phyloP scores from a whole-genome alignment of 345 rosid genomes.

The Odontarrhena argentea region DNA sequence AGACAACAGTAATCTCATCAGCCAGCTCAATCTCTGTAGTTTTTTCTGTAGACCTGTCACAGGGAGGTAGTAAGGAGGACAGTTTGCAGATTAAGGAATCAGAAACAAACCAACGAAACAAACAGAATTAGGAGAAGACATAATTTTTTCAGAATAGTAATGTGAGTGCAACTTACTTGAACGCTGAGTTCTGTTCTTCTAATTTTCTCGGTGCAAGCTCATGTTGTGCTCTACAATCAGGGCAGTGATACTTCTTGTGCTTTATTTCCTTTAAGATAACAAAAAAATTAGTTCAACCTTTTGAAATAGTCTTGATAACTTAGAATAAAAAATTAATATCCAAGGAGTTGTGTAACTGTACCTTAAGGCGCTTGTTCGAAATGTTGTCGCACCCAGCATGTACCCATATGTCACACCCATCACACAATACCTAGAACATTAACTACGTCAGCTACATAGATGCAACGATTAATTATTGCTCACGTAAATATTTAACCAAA shows the following conservation, averaged over 20 bases:
- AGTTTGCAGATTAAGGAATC: slow-evolving; percentile 21
- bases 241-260: slow-evolving; percentile 70
- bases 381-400: slow-evolving; percentile 94
- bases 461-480: slow-evolving; percentile 1
- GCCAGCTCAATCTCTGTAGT: slow-evolving; percentile 46
- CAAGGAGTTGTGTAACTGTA: slow-evolving; percentile 33
- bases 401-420: slow-evolving; percentile 95
- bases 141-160: slow-evolving; percentile 12
- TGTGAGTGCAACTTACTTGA: slow-evolving; percentile 52
- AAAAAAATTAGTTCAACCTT: slow-evolving; percentile 25
- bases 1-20: slow-evolving; percentile 72
- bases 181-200: slow-evolving; percentile 46
- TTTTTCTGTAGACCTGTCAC: slow-evolving; percentile 58
- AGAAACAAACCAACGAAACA: slow-evolving; percentile 22
- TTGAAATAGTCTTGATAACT: slow-evolving; percentile 17
- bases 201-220: slow-evolving; percentile 38
- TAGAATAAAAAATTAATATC: slow-evolving; percentile 19
- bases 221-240: slow-evolving; percentile 65
- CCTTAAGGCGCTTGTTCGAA: slow-evolving; percentile 61
- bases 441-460: slow-evolving; percentile 36
- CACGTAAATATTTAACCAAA: slow-evolving; percentile 10
- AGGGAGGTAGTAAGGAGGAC: slow-evolving; percentile 28
- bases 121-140: slow-evolving; percentile 20
- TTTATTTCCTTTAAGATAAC: slow-evolving; percentile 66
- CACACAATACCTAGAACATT: slow-evolving; percentile 78